A percentile compares a stretch with the other conserved stretches of the same genome.
phyloP scores from a whole-genome alignment of 495 filamentous ascomycete species.

The Melanomma pulvis-pyrius region DNA sequence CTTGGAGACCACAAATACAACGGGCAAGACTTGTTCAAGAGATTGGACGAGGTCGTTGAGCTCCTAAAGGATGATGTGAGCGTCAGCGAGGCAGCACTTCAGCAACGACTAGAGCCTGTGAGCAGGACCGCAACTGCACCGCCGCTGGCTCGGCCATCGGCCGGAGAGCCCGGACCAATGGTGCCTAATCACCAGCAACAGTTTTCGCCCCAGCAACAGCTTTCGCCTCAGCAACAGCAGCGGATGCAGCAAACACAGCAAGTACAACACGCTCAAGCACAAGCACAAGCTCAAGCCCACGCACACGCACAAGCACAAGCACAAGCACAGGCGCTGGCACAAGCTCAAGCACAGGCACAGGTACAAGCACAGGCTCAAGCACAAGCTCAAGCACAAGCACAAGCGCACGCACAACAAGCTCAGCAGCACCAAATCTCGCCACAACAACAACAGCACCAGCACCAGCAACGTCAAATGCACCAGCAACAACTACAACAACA shows the following conservation, averaged over 20 bases:
- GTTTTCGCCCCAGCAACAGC: too few relatives aligned
- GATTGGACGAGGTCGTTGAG: background rate
- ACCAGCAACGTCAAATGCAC: background rate
- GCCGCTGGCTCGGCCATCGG: background rate
- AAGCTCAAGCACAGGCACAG: too few relatives aligned
- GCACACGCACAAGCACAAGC: too few relatives aligned
- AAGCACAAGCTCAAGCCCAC: too few relatives aligned
- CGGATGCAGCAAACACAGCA: too few relatives aligned
- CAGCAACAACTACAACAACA: background rate
- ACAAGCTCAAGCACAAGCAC: too few relatives aligned
- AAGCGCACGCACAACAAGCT: too few relatives aligned
- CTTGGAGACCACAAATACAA: background rate
- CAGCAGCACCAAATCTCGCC: too few relatives aligned
- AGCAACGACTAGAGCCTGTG: background rate
- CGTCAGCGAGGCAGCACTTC: background rate
- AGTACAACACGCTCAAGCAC: too few relatives aligned
- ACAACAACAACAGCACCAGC: background rate
- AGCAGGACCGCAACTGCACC: background rate
- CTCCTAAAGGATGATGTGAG: background rate
- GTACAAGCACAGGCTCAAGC: too few relatives aligned
- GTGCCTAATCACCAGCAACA: background rate
- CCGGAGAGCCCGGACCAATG: background rate
- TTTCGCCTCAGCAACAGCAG: background rate
- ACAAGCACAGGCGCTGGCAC: too few relatives aligned
- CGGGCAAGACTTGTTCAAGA: background rate